phyloP scores from a whole-genome alignment of 1,284 basidiomycete genomes.

The Pseudozyma sp. region DNA sequence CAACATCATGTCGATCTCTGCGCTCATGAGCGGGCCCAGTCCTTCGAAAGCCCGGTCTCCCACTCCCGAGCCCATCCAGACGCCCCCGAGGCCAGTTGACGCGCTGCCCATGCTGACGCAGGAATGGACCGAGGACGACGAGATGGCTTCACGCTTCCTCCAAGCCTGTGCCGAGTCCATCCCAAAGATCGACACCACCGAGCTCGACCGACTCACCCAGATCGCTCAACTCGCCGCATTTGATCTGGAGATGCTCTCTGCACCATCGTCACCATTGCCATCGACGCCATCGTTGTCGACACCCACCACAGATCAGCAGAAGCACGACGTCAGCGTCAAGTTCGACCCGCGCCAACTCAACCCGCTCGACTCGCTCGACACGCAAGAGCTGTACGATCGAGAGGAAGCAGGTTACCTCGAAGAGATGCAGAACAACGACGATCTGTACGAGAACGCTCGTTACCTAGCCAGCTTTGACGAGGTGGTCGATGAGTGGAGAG shows the following conservation, averaged over 20 bases:
- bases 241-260: conserved; percentile 24
- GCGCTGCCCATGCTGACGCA: conserved; percentile 14
- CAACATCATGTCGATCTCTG: conserved; percentile 54
- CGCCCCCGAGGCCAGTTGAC: conserved; percentile 7
- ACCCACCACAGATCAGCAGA: conserved; percentile 10
- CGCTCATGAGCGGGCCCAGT: conserved; percentile 40
- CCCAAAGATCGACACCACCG: conserved; percentile 38
- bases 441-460: conserved; percentile 29
- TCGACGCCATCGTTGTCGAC: conserved; percentile 12
- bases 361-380: conserved; percentile 37
- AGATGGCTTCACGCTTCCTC: conserved; percentile 39
- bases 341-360: conserved; percentile 26
- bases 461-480: conserved; percentile 44
- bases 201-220: conserved; percentile 41
- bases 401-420: conserved; percentile 37
- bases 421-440: conserved; percentile 19
- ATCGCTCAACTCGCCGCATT: conserved; percentile 44
- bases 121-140: conserved; percentile 43
- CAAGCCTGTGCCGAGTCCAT: conserved; percentile 20
- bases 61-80: conserved; percentile 20
- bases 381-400: conserved; percentile 18
- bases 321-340: conserved; percentile 7
- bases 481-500: conserved; percentile 44
- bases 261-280: conserved; percentile 3
- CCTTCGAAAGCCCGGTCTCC: conserved; percentile 16